Conservation (phyloP, 2,329 filamentous ascomycete species). For the Calonectria montana region DNA sequence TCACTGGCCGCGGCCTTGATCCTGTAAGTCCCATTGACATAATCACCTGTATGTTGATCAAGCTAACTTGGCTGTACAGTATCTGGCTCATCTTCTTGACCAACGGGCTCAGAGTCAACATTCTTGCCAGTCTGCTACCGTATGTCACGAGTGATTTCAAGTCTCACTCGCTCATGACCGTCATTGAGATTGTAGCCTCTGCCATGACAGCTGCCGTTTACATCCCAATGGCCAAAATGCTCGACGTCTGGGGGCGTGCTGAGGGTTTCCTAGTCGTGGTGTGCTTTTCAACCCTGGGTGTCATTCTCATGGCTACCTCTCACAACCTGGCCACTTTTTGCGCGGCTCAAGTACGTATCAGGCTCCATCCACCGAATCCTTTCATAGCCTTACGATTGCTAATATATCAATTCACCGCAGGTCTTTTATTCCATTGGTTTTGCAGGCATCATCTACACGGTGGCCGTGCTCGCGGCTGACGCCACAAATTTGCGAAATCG, state of each 20-base stretch:
- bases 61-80: slow-evolving; percentile 28
- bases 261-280: slow-evolving; percentile 69
- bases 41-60: no score
- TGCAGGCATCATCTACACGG: slow-evolving; percentile 67
- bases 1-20: slow-evolving; percentile 49
- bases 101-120: slow-evolving; percentile 59
- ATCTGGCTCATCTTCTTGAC: slow-evolving; percentile 64
- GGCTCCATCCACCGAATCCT: no score
- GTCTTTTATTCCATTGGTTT: slow-evolving; percentile 72
- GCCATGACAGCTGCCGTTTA: slow-evolving; percentile 69
- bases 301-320: slow-evolving; percentile 72
- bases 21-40: slow-evolving; percentile 40
- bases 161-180: slow-evolving; percentile 64
- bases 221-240: slow-evolving; percentile 70
- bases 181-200: slow-evolving; percentile 64
- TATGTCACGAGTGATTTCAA: slow-evolving; percentile 64
- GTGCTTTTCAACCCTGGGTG: slow-evolving; percentile 58
- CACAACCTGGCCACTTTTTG: slow-evolving; percentile 55
- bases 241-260: slow-evolving; percentile 72
- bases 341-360: slow-evolving; percentile 57
- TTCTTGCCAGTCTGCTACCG: slow-evolving; percentile 54
- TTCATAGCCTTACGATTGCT: slow-evolving; percentile 15
- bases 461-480: slow-evolving; percentile 74
- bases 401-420: slow-evolving; percentile 42
- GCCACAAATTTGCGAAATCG: slow-evolving; percentile 56